Evolutionary conservation across 352 stramenopile species (phyloP).

Genomic region (Phytophthora uliginosa): DNA sequence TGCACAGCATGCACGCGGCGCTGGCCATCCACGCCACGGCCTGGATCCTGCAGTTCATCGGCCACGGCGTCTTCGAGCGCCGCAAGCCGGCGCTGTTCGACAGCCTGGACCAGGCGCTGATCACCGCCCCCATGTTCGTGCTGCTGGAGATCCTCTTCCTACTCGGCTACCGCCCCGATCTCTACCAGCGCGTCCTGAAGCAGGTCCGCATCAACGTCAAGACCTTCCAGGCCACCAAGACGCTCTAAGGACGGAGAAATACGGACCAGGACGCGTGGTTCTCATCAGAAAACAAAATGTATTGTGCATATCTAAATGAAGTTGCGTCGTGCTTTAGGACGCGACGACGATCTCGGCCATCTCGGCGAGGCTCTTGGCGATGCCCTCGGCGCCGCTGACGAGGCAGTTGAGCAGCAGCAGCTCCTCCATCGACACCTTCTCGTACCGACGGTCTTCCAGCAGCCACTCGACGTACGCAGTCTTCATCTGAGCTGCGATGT

Average conservation of each 20-base stretch:
- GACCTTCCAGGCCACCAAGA: conserved; percentile 61
- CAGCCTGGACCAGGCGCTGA: conserved; percentile 84
- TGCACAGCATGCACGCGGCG: conserved; percentile 70
- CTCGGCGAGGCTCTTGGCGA: conserved; percentile 33
- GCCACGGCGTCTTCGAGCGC: conserved; percentile 88
- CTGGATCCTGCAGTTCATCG: conserved; percentile 89
- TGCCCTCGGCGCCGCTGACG: conserved; percentile 34
- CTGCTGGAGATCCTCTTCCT: conserved; percentile 86
- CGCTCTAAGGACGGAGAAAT: conserved; percentile 24
- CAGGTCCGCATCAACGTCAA: conserved; percentile 76
- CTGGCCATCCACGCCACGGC: conserved; percentile 63
- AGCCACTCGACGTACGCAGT: conserved; percentile 38
- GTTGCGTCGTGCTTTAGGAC: conserved; percentile 8
- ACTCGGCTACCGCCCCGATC: conserved; percentile 80
- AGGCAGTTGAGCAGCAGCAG: conserved; percentile 36
- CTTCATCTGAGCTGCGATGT: conserved; percentile 38
- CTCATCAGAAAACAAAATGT: conserved; percentile 10
- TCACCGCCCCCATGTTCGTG: conserved; percentile 92
- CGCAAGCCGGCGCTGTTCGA: conserved; percentile 89
- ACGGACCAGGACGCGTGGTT: background rate
- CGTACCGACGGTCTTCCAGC: conserved; percentile 34
- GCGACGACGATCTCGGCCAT: conserved; percentile 34
- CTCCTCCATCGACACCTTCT: conserved; percentile 41
- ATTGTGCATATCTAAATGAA: conserved; percentile 4
- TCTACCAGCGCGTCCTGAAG: conserved; percentile 71